These are phyloP conservation scores for Talaromyces proteolyticus DNA, from an alignment of 495 filamentous ascomycete genomes.

Conservation along the genomic window DNA sequence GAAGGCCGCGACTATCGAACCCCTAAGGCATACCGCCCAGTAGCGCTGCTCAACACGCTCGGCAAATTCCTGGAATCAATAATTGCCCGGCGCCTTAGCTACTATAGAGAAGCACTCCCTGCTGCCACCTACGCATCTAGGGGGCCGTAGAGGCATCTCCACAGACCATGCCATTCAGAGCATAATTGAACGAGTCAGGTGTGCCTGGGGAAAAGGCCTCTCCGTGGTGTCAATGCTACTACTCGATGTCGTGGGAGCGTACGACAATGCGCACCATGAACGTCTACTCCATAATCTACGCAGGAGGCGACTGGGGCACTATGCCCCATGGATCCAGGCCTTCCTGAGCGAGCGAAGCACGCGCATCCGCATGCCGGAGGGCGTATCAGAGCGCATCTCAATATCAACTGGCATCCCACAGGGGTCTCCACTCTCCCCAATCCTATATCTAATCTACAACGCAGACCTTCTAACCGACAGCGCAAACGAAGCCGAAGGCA, in stretches of 20 bases:
- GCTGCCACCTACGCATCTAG: constrained; percentile 16
- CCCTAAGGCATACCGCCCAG: constrained; percentile 22
- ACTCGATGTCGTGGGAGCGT: constrained; percentile 6
- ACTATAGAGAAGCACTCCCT: constrained; percentile 13
- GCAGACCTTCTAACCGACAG: constrained; percentile 9
- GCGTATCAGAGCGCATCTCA: background rate
- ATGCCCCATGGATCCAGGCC: constrained; percentile 6
- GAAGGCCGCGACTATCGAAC: constrained; percentile 17
- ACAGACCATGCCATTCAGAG: constrained; percentile 16
- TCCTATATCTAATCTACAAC: constrained; percentile 20
- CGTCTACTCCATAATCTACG: constrained; percentile 17
- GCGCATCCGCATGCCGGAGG: constrained; percentile 9
- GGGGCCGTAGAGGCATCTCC: constrained; percentile 12
- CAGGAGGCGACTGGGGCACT: constrained; percentile 6
- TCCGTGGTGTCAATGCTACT: background rate
- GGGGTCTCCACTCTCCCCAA: constrained; percentile 17
- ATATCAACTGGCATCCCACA: constrained; percentile 16
- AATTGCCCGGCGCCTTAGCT: constrained; percentile 15
- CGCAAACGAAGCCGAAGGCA: background rate
- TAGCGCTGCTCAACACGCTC: constrained; percentile 26
- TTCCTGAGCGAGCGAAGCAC: constrained; percentile 12
- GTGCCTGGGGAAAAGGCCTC: constrained; percentile 7
- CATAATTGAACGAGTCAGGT: constrained; percentile 14
- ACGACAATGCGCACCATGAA: constrained; percentile 15
- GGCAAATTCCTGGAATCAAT: constrained; percentile 24